Evolutionary conservation across 2,329 filamentous ascomycete species (phyloP).

Genomic region (Trichoderma hamatum): DNA sequence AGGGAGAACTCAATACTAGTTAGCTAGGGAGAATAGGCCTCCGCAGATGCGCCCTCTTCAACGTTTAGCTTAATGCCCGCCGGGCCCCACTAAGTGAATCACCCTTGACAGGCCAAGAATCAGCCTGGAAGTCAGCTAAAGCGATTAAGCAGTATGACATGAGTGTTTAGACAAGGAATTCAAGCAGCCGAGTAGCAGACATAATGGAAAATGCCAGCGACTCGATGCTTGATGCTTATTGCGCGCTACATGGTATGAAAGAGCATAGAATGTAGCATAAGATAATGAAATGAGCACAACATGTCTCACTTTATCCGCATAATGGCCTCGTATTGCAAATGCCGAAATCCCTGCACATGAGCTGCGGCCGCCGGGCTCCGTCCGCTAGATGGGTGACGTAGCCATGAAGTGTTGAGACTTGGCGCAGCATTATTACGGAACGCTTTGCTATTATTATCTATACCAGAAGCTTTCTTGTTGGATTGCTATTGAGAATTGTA

Average conservation of each 20-base stretch:
- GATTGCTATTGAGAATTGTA: too few species aligned
- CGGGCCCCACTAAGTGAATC: not conserved
- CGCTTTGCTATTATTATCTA: not conserved
- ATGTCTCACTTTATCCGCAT: not conserved
- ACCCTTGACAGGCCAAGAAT: not conserved
- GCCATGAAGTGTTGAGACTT: not conserved
- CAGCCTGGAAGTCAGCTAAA: slow-evolving; percentile 8
- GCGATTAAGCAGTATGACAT: not conserved
- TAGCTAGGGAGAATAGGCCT: not conserved
- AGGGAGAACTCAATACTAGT: not conserved
- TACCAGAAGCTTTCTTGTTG: too few species aligned
- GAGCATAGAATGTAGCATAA: not conserved
- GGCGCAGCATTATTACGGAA: not conserved
- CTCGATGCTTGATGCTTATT: not conserved
- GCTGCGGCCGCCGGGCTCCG: not conserved
- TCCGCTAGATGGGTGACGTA: not conserved
- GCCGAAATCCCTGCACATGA: not conserved
- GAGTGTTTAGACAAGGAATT: not conserved
- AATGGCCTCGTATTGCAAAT: not conserved
- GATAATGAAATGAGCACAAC: not conserved
- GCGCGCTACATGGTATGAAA: not conserved
- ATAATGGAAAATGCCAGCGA: not conserved
- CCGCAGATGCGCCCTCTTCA: not conserved
- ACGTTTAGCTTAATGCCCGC: not conserved
- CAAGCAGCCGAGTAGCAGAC: not conserved